Evolutionary conservation across 2,329 filamentous ascomycete genomes (phyloP).

Genomic region (Ceratocystis cacaofunesta): DNA sequence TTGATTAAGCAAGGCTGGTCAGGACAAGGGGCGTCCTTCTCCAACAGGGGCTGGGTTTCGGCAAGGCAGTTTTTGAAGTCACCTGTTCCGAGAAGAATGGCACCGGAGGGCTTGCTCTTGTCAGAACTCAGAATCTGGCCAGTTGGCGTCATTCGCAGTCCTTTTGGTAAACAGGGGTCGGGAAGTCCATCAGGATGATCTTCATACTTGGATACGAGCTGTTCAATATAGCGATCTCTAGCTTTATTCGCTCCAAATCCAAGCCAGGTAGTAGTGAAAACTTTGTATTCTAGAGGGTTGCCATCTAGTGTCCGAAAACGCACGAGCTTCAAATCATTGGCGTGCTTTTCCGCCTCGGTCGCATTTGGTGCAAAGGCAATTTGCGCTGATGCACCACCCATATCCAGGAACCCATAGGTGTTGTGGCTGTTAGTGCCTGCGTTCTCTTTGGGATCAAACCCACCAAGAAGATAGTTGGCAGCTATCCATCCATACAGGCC

Average conservation of each 20-base stretch:
- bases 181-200: constrained; percentile 52
- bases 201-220: constrained; percentile 52
- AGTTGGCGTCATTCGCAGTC: constrained; percentile 57
- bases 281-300: constrained; percentile 59
- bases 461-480: constrained; percentile 84
- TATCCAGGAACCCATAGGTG: constrained; percentile 94
- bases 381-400: constrained; percentile 95
- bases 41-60: constrained; percentile 69
- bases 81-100: constrained; percentile 65
- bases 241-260: constrained; percentile 96
- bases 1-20: constrained; percentile 80
- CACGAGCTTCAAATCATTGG: constrained; percentile 73
- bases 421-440: constrained; percentile 58
- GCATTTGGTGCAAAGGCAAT: constrained; percentile 93
- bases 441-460: constrained; percentile 69
- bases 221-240: constrained; percentile 66
- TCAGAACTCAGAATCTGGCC: constrained; percentile 39
- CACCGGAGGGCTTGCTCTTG: constrained; percentile 24
- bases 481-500: constrained; percentile 96
- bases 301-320: constrained; percentile 76
- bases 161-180: constrained; percentile 78
- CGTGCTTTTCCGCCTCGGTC: constrained; percentile 80
- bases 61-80: constrained; percentile 72
- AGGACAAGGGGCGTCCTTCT: constrained; percentile 73
- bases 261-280: constrained; percentile 94